Conservation (phyloP, 116 monocot species). For the Posidonia oceanica region DNA sequence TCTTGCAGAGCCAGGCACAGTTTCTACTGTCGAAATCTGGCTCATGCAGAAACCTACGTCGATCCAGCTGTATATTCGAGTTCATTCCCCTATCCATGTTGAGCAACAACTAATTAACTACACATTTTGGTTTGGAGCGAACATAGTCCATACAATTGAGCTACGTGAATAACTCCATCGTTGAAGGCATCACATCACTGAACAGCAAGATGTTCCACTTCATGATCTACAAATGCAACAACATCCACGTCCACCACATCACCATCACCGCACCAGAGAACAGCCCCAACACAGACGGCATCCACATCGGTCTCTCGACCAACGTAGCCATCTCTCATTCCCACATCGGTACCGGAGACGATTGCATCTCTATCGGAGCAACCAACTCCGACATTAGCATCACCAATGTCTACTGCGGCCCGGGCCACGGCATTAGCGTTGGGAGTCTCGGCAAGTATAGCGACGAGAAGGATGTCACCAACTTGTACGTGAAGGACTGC, state of each 20-base stretch:
- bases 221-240: constrained; percentile 6
- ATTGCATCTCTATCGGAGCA: constrained; percentile 49
- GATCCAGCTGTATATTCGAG: neutral
- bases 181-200: neutral
- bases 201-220: constrained; percentile 19
- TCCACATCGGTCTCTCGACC: constrained; percentile 3
- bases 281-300: constrained; percentile 44
- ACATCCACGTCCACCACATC: constrained; percentile 14
- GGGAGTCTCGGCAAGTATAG: constrained; percentile 1
- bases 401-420: constrained; percentile 33
- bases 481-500: neutral
- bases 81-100: no score
- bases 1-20: no score
- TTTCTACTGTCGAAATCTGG: no score
- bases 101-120: no score
- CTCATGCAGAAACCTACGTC: no score
- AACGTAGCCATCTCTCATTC: constrained; percentile 17
- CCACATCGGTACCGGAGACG: constrained; percentile 43
- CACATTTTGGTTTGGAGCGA: neutral
- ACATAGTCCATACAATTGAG: constrained; percentile 9
- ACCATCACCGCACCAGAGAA: constrained; percentile 29
- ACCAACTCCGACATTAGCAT: constrained; percentile 14
- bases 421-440: constrained; percentile 13
- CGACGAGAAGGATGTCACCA: neutral
- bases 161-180: constrained; percentile 1